These are phyloP conservation scores for Clathrus columnatus DNA, from an alignment of 768 basidiomycete genomes.

Conservation along the genomic window DNA sequence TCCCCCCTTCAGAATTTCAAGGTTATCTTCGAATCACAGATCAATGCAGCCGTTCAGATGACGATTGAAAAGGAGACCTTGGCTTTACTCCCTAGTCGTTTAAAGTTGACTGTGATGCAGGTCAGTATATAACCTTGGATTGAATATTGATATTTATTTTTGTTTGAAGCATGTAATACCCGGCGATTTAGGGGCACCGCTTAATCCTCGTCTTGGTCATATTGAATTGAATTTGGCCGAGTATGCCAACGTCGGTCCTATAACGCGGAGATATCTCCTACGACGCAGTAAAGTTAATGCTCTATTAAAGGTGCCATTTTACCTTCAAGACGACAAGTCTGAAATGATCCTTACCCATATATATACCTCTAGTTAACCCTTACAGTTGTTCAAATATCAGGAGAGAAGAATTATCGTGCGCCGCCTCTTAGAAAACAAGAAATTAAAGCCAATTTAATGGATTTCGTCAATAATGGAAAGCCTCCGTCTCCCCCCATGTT, in stretches of 20 bases:
- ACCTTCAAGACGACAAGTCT: neutral
- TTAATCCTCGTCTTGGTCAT: slow-evolving; percentile 53
- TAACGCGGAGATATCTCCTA: slow-evolving; percentile 59
- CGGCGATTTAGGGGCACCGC: slow-evolving; percentile 46
- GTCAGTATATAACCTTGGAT: slow-evolving; percentile 19
- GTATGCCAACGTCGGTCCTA: slow-evolving; percentile 50
- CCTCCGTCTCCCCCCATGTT: slow-evolving; percentile 1
- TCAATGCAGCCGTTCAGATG: slow-evolving; percentile 51
- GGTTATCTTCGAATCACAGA: slow-evolving; percentile 50
- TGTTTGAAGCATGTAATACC: slow-evolving; percentile 42
- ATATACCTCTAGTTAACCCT: slow-evolving; percentile 48
- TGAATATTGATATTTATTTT: neutral
- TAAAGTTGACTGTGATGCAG: slow-evolving; percentile 61
- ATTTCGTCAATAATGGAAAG: slow-evolving; percentile 35
- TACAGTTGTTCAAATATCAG: slow-evolving; percentile 44
- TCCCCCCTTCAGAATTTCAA: slow-evolving; percentile 55
- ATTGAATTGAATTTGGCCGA: slow-evolving; percentile 68
- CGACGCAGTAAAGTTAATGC: slow-evolving; percentile 74
- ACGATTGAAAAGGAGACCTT: slow-evolving; percentile 45
- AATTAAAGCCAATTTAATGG: slow-evolving; percentile 59
- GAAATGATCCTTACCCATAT: neutral
- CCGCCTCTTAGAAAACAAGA: slow-evolving; percentile 67
- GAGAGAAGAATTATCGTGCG: slow-evolving; percentile 46
- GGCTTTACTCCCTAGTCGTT: slow-evolving; percentile 45
- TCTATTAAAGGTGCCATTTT: slow-evolving; percentile 49